Conservation (phyloP, 176 grass and related monocot species). For the Phoenix dactylifera region DNA sequence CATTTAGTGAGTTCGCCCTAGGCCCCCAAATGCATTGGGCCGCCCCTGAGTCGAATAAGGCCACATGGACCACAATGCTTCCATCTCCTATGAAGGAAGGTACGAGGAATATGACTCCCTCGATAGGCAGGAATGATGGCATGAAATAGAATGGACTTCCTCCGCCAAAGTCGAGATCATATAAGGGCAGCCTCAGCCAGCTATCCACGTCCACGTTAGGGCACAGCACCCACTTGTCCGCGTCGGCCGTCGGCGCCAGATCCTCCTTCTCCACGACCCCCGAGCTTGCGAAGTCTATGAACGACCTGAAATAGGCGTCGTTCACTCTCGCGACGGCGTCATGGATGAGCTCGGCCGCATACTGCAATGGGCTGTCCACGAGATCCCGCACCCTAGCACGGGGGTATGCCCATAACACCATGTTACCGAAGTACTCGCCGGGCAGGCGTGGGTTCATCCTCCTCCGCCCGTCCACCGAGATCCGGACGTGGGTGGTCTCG, state of each 20-base stretch:
- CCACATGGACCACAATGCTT: conserved; percentile 47
- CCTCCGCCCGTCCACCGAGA: conserved; percentile 23
- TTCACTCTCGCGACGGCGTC: conserved; percentile 18
- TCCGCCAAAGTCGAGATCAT: conserved; percentile 21
- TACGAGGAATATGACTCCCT: conserved; percentile 18
- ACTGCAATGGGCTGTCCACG: neutral
- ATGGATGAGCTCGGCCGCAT: conserved; percentile 19
- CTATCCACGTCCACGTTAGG: conserved; percentile 19
- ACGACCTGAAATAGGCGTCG: conserved; percentile 29
- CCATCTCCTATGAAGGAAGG: conserved; percentile 39
- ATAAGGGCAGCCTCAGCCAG: conserved; percentile 23
- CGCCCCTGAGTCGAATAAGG: conserved; percentile 46
- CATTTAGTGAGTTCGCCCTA: too few species aligned
- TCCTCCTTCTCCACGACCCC: conserved; percentile 23
- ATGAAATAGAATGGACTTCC: conserved; percentile 26
- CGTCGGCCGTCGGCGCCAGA: neutral
- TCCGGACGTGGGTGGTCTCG: conserved; percentile 12
- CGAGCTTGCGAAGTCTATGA: conserved; percentile 29
- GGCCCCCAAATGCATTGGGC: too few species aligned
- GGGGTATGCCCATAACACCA: conserved; percentile 25
- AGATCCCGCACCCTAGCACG: conserved; percentile 16
- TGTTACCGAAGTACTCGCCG: conserved; percentile 31
- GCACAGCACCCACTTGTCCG: neutral
- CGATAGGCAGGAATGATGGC: conserved; percentile 19
- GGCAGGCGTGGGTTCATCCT: conserved; percentile 16